phyloP scores from a whole-genome alignment of 441 rosid species.

The Adansonia grandidieri region DNA sequence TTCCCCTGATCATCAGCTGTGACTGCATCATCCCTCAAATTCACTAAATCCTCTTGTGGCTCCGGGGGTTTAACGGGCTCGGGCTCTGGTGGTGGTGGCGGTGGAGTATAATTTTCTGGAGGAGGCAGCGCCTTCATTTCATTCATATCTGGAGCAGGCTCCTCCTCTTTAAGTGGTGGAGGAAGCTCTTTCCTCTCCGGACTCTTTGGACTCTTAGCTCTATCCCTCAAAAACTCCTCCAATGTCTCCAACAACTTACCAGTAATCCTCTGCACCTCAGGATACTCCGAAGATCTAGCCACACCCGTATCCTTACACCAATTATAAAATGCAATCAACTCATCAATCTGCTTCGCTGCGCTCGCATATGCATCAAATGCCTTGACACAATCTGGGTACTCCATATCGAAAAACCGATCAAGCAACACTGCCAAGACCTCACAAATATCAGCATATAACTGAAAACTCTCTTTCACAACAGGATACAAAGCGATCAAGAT shows the following conservation, averaged over 20 bases:
- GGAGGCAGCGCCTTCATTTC: slow-evolving; percentile 90
- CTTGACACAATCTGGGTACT: slow-evolving; percentile 83
- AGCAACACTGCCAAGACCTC: slow-evolving; percentile 90
- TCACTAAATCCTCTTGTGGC: slow-evolving; percentile 69
- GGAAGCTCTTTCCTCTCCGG: slow-evolving; percentile 71
- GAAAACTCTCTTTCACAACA: slow-evolving; percentile 84
- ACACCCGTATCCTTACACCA: slow-evolving; percentile 96
- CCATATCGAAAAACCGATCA: slow-evolving; percentile 96
- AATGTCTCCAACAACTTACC: slow-evolving; percentile 84
- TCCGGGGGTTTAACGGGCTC: slow-evolving; percentile 55
- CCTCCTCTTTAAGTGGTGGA: slow-evolving; percentile 57
- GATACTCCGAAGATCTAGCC: slow-evolving; percentile 91
- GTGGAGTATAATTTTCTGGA: slow-evolving; percentile 66
- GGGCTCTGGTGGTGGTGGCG: slow-evolving; percentile 53
- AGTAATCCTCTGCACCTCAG: slow-evolving; percentile 93
- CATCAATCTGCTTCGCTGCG: slow-evolving; percentile 90
- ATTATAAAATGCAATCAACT: slow-evolving; percentile 69
- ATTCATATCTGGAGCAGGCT: slow-evolving; percentile 70
- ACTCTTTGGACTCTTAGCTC: slow-evolving; percentile 83
- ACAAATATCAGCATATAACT: slow-evolving; percentile 81
- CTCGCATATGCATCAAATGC: slow-evolving; percentile 85
- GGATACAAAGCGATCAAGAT: slow-evolving; percentile 76
- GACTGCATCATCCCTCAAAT: slow-evolving; percentile 73
- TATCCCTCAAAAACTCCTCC: slow-evolving; percentile 93
- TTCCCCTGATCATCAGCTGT: slow-evolving; percentile 91